Conservation (phyloP, 1,284 basidiomycete genomes). For the Meripilus lineatus region DNA sequence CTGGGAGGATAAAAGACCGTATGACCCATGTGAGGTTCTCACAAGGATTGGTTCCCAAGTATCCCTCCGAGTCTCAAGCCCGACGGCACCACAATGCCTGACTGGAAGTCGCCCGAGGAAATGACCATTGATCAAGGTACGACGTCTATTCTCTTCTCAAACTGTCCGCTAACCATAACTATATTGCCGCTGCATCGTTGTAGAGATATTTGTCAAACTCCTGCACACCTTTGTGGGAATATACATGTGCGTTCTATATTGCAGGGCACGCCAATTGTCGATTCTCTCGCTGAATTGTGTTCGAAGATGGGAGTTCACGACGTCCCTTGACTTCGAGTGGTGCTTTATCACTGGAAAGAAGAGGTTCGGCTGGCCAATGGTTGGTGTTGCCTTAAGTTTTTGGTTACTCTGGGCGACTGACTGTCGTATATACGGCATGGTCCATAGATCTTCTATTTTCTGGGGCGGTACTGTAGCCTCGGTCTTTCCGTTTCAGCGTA, state of each 20-base stretch:
- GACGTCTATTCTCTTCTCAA: no score
- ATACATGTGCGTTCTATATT: conserved; percentile 50
- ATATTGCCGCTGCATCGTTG: no score
- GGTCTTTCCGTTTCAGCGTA: conserved; percentile 67
- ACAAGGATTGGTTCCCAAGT: no score
- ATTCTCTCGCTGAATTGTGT: neutral
- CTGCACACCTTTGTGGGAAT: no score
- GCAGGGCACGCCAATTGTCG: neutral
- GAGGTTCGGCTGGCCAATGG: conserved; percentile 44
- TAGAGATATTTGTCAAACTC: no score
- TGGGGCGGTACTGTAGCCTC: conserved; percentile 64
- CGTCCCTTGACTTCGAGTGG: conserved; percentile 71
- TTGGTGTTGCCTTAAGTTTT: conserved; percentile 4
- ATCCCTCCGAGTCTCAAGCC: no score
- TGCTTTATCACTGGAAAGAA: conserved; percentile 55
- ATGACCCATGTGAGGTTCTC: no score
- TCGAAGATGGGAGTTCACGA: conserved; percentile 39
- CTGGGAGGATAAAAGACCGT: no score
- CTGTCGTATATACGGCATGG: neutral
- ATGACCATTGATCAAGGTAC: no score
- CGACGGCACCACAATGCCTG: no score
- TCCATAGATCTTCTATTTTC: conserved; percentile 60
- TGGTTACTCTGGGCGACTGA: neutral
- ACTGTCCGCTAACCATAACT: no score
- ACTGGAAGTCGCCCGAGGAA: no score